These are phyloP conservation scores for Fusarium secorum DNA, from an alignment of 2,329 filamentous ascomycete genomes.

Conservation along the genomic window DNA sequence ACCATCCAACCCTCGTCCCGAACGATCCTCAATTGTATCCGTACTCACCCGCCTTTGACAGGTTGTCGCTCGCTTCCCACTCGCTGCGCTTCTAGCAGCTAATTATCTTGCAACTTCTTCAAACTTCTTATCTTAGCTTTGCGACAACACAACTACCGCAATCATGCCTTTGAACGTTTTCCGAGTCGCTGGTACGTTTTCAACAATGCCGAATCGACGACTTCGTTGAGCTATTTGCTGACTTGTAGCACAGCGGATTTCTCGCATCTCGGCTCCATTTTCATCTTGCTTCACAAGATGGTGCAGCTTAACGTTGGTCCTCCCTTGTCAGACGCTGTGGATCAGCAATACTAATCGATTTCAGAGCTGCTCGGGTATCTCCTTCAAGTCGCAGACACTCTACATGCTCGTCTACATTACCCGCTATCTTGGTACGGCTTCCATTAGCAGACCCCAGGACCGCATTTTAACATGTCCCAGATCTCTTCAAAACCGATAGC, in stretches of 20 bases:
- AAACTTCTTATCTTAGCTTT: constrained; percentile 20
- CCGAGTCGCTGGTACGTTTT: constrained; percentile 61
- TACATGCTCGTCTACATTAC: constrained; percentile 95
- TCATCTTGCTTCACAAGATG: constrained; percentile 98
- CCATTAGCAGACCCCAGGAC: not conserved
- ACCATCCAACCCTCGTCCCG: constrained; percentile 20
- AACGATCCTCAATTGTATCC: constrained; percentile 29
- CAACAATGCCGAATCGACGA: not conserved
- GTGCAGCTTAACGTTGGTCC: constrained; percentile 79
- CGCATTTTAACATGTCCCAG: constrained; percentile 52
- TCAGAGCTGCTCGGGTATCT: constrained; percentile 97
- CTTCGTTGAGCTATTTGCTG: constrained; percentile 3
- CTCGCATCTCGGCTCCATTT: constrained; percentile 92
- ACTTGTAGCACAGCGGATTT: constrained; percentile 74
- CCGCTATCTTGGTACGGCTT: constrained; percentile 79
- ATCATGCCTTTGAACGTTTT: constrained; percentile 65
- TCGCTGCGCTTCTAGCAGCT: constrained; percentile 34
- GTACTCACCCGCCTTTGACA: constrained; percentile 12
- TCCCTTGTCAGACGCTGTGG: constrained; percentile 8
- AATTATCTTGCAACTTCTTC: not conserved
- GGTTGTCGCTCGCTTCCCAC: constrained; percentile 27
- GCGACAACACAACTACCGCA: constrained; percentile 20
- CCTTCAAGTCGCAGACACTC: constrained; percentile 96
- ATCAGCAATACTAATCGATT: constrained; percentile 30
- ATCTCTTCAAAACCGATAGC: constrained; percentile 85